Conservation (phyloP, 371 early-diverging fungal genomes). For the Parasitella parasitica region DNA sequence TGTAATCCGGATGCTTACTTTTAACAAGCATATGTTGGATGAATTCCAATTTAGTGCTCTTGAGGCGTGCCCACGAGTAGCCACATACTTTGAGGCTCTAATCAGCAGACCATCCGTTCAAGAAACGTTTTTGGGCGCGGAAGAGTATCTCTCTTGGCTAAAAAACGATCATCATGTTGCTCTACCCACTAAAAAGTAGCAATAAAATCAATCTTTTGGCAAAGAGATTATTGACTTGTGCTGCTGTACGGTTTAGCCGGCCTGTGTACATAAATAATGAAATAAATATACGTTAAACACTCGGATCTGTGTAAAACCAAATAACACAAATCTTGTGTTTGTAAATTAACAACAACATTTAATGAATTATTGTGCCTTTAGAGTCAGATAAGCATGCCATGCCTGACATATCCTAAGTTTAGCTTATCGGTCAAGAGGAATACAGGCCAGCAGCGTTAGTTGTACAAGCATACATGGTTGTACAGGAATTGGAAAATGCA, state of each 20-base stretch:
- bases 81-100: background rate
- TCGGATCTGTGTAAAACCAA: no score
- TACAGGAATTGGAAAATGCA: background rate
- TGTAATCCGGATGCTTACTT: conserved; percentile 21
- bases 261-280: no score
- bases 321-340: no score
- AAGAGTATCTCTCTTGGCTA: background rate
- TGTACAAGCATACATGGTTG: background rate
- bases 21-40: background rate
- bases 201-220: no score
- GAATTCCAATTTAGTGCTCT: background rate
- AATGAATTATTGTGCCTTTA: no score
- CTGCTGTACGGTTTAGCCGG: no score
- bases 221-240: no score
- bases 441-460: background rate
- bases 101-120: background rate
- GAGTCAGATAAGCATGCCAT: no score
- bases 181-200: background rate
- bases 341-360: no score
- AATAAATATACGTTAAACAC: no score
- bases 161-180: background rate
- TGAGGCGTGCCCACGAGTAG: background rate
- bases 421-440: background rate
- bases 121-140: background rate
- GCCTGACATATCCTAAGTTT: no score